phyloP scores from a whole-genome alignment of 2,329 filamentous ascomycete genomes.

The Neopestalotiopsis sp. region DNA sequence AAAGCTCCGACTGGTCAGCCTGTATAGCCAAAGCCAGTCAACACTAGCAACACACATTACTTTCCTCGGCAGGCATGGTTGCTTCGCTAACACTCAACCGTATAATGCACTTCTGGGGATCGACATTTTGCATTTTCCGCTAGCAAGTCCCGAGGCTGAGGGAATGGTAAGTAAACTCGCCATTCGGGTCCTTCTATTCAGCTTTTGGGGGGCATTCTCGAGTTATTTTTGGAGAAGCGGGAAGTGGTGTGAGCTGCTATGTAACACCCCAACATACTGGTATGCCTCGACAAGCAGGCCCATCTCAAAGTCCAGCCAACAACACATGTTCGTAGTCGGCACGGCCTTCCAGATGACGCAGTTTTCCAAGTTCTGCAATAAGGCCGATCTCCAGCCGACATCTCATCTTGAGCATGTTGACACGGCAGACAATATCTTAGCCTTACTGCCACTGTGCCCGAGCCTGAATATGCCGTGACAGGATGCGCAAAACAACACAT shows the following conservation, averaged over 20 bases:
- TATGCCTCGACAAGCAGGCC: not conserved
- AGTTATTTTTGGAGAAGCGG: not conserved
- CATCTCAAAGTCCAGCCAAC: not conserved
- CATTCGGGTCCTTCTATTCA: not conserved
- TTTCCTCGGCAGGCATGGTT: not conserved
- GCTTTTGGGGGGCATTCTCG: not conserved
- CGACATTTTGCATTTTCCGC: not conserved
- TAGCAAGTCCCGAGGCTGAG: not conserved
- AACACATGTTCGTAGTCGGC: not conserved
- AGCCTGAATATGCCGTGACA: conserved; percentile 5
- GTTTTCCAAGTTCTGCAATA: not conserved
- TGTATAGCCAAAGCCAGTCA: not conserved
- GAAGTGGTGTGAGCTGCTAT: not conserved
- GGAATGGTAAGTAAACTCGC: not conserved
- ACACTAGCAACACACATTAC: not conserved
- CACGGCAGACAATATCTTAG: not conserved
- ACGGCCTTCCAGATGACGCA: conserved; percentile 4
- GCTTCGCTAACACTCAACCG: not conserved
- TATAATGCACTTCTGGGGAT: not conserved
- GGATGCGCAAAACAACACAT: not conserved
- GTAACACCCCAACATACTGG: not conserved
- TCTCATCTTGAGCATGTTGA: not conserved
- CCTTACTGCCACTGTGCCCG: not conserved
- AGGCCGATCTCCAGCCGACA: not conserved
- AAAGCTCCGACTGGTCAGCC: not conserved